Base-by-base conservation (phyloP, 768 basidiomycete species). In the Podaxis sp. region DNA sequence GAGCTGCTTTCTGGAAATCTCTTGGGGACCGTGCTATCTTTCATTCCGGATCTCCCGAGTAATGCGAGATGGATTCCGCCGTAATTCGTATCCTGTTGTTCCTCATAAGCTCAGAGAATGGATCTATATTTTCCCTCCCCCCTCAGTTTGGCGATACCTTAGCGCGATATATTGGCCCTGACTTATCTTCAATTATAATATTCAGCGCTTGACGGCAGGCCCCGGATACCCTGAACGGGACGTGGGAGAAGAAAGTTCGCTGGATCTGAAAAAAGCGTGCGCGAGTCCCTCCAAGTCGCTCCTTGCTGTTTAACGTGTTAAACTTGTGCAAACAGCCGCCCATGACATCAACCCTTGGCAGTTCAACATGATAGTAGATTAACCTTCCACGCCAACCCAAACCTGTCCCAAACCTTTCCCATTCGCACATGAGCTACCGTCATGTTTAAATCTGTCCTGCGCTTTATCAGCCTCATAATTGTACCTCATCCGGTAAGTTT, bases 401-500 rank as follows among this genome's bases (percentile, higher is more conserved):
- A 53, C 29, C 54, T 38, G 54, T 38, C 29, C 12, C 25, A 11
- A 15, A 43, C 37, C 54, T 8, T 55, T 55, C 12, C 5, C n/a
- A 15, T 22, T 19, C 19, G 3, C 11, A 8, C 22, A 37, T 36
- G 36, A 24, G 24, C 40, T 17, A 40, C 49, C 19, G 22, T 49
- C 29, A 61, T 61, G 60, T 55, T 61, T 29, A 46, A 38, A 49
- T 55, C 60, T 17, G 50, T 33, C 1, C 6, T 61, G 9, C 54
- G 49, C n/a, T 22, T 62, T 22, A 37, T 62, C 24, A 50, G 55
- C 22, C 46, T 62, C 33, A 62, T 62, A n/a, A 13, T 56, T 22
- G 33, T 62, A 27, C 61, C 55, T 25, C 61, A 56, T 49, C 61
- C 55, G 25, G 61, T 62, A 47, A 12, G 43, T 56, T 15, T 9